phyloP scores from a whole-genome alignment of 73 alveolate species.

The Paramecium sexaurelia region DNA sequence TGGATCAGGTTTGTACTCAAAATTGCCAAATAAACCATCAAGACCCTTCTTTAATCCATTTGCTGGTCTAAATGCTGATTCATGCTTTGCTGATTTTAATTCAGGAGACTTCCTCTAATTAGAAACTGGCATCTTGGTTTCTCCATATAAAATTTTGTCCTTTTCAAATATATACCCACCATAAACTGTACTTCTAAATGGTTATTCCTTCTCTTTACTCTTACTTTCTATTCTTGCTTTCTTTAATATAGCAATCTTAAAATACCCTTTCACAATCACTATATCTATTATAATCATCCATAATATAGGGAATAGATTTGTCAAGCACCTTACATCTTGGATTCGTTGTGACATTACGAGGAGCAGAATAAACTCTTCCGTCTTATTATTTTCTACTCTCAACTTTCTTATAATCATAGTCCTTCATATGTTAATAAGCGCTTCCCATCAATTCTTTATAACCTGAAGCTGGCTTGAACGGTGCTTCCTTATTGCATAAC shows the following conservation, averaged over 20 bases:
- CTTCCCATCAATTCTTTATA: background rate
- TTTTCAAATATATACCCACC: background rate
- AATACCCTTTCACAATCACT: conserved; percentile 33
- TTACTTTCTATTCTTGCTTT: conserved; percentile 3
- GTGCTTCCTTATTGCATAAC: background rate
- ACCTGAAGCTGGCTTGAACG: background rate
- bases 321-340: background rate
- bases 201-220: background rate
- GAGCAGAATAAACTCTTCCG: conserved; percentile 5
- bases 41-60: background rate
- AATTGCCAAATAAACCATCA: background rate
- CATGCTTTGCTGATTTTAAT: background rate
- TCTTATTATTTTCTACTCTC: background rate
- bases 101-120: background rate
- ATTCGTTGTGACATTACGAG: background rate
- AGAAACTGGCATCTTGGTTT: background rate
- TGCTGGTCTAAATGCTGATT: background rate
- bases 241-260: background rate
- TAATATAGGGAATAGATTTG: background rate
- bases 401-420: background rate
- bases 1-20: background rate
- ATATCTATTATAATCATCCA: conserved; percentile 8
- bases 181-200: conserved; percentile 6
- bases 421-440: background rate
- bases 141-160: background rate